Evolutionary conservation across 352 stramenopile species (phyloP).

Genomic region (Saprolegnia diclina): DNA sequence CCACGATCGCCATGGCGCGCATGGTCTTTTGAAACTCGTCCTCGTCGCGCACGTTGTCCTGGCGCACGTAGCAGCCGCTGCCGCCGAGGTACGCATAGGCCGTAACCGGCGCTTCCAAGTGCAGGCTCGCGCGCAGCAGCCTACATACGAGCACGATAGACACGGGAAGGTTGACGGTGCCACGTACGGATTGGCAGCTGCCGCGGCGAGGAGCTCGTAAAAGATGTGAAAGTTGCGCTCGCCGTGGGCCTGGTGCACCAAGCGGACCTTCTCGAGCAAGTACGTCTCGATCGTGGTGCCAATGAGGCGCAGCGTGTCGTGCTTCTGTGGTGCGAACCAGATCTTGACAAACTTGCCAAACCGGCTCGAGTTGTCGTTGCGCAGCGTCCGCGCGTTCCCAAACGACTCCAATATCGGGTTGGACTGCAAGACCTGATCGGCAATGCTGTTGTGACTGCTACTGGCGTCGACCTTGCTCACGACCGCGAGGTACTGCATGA

Average conservation of each 20-base stretch:
- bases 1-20: constrained; percentile 35
- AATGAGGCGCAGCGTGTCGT: constrained; percentile 22
- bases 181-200: constrained; percentile 18
- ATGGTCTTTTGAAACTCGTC: constrained; percentile 38
- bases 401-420: constrained; percentile 51
- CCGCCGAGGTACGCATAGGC: constrained; percentile 36
- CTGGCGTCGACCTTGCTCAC: constrained; percentile 15
- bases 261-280: constrained; percentile 36
- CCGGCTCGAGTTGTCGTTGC: constrained; percentile 39
- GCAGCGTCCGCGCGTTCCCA: constrained; percentile 36
- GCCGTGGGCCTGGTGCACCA: constrained; percentile 30
- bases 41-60: constrained; percentile 35
- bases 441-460: constrained; percentile 9
- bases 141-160: no score
- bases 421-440: constrained; percentile 40
- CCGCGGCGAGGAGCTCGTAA: constrained; percentile 34
- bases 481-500: constrained; percentile 31
- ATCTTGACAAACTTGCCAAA: constrained; percentile 50
- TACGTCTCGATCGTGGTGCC: constrained; percentile 41
- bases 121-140: constrained; percentile 30
- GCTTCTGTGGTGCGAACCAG: constrained; percentile 26
- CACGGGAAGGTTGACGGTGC: background rate
- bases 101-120: constrained; percentile 29
- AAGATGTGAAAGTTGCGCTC: constrained; percentile 42
- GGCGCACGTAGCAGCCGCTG: constrained; percentile 27